phyloP scores from a whole-genome alignment of 2,329 filamentous ascomycete species.

The Coniella lustricola region DNA sequence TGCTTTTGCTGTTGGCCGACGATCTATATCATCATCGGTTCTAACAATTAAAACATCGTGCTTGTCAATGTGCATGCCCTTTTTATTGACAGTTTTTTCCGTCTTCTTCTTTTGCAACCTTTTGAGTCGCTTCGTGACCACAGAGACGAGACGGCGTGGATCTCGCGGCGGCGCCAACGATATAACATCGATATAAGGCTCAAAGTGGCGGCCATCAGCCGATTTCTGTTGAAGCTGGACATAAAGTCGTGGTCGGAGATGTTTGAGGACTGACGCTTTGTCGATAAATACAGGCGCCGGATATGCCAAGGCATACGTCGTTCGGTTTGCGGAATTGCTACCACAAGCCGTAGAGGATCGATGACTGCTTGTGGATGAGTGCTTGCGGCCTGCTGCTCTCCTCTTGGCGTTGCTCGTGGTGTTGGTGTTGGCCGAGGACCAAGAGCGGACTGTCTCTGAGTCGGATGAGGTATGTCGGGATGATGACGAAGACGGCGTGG shows the following conservation, averaged over 20 bases:
- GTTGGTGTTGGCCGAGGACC: too few relatives aligned
- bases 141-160: slow-evolving; percentile 8
- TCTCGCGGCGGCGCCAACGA: slow-evolving; percentile 7
- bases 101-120: background rate
- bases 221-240: slow-evolving; percentile 2
- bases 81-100: background rate
- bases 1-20: background rate
- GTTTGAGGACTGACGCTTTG: slow-evolving; percentile 5
- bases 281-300: slow-evolving; percentile 8
- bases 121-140: slow-evolving; percentile 5
- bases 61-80: slow-evolving; percentile 1
- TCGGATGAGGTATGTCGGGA: too few relatives aligned
- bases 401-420: too few relatives aligned
- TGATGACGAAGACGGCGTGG: background rate
- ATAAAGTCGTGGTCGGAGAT: slow-evolving; percentile 7
- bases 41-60: slow-evolving; percentile 3
- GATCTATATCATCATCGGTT: background rate
- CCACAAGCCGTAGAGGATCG: too few relatives aligned
- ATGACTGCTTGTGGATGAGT: too few relatives aligned
- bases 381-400: too few relatives aligned
- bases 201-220: slow-evolving; percentile 1
- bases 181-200: slow-evolving; percentile 6
- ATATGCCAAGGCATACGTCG: slow-evolving; percentile 4
- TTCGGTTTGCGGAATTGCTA: too few relatives aligned
- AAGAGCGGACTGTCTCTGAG: too few relatives aligned